Percentiles rank a stretch among this genome's conserved stretches.
Evolutionary conservation across 768 basidiomycete genomes (phyloP).

Genomic region (Auricularia cornea): DNA sequence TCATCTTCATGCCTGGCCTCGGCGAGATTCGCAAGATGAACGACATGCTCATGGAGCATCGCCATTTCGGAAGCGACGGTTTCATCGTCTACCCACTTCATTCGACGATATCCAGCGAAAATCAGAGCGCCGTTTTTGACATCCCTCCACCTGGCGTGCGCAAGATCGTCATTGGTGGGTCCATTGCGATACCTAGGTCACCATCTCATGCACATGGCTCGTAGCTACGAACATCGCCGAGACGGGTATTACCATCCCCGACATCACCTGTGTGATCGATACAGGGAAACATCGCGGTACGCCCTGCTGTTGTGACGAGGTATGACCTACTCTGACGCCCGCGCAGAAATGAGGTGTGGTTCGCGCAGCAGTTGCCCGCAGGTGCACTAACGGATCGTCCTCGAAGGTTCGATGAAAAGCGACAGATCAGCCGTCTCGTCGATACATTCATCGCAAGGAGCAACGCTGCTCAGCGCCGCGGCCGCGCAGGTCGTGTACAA

Average conservation of each 20-base stretch:
- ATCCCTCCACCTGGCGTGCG: constrained; percentile 68
- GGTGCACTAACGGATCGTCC: background rate
- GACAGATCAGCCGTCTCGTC: constrained; percentile 84
- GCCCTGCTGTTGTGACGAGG: constrained; percentile 1
- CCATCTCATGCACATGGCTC: background rate
- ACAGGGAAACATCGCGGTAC: constrained; percentile 83
- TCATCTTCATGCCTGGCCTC: constrained; percentile 92
- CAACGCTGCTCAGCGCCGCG: constrained; percentile 83
- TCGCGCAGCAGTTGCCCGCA: background rate
- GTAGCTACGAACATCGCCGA: constrained; percentile 89
- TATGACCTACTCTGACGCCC: background rate
- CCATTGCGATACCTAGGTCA: too few relatives aligned
- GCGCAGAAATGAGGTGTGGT: background rate
- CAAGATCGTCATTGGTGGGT: constrained; percentile 89
- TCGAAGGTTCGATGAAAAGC: constrained; percentile 86
- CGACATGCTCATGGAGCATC: constrained; percentile 73
- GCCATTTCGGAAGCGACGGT: constrained; percentile 49
- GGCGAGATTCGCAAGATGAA: constrained; percentile 86
- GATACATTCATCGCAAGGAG: constrained; percentile 89
- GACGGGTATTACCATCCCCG: constrained; percentile 97
- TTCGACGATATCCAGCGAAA: constrained; percentile 86
- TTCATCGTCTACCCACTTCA: constrained; percentile 85
- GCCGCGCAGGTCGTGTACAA: constrained; percentile 87
- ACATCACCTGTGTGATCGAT: constrained; percentile 95
- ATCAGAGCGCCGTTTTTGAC: constrained; percentile 86